phyloP scores from a whole-genome alignment of 805 yeast genomes.

The Nakazawaea wickerhamii region DNA sequence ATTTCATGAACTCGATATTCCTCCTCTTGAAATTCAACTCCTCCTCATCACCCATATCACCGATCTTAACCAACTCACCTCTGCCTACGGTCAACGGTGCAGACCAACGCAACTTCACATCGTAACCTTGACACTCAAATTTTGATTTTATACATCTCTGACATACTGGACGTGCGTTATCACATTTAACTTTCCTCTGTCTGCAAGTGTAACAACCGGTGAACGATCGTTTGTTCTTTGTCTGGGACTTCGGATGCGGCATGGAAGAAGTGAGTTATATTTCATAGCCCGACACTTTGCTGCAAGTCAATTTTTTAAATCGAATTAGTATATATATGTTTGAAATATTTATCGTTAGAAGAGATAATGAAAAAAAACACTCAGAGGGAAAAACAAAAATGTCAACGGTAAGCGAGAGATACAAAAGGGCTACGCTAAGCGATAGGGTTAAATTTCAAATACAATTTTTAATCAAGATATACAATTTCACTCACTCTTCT shows the following conservation, averaged over 20 bases:
- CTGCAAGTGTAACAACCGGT: conserved; percentile 57
- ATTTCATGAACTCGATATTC: conserved; percentile 37
- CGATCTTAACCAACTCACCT: conserved; percentile 16
- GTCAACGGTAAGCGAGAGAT: no score
- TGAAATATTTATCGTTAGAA: no score
- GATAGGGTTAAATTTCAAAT: no score
- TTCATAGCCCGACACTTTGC: not conserved
- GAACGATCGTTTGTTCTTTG: conserved; percentile 27
- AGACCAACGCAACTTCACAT: conserved; percentile 42
- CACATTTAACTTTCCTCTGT: conserved; percentile 48
- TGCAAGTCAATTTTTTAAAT: no score
- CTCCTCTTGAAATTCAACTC: conserved; percentile 26
- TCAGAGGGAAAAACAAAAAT: no score
- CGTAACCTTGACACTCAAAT: conserved; percentile 44
- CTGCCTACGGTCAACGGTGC: conserved; percentile 30
- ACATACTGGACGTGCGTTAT: conserved; percentile 40
- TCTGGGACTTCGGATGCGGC: not conserved
- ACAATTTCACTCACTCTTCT: conserved; percentile 7
- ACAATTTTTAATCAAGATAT: no score
- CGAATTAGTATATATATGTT: no score
- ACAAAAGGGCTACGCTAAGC: no score
- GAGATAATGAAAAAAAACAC: no score
- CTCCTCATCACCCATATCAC: conserved; percentile 14
- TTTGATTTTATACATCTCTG: conserved; percentile 40
- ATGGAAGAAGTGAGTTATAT: not conserved